Evolutionary conservation across 768 basidiomycete genomes (phyloP).

Genomic region (Mycena galericulata): DNA sequence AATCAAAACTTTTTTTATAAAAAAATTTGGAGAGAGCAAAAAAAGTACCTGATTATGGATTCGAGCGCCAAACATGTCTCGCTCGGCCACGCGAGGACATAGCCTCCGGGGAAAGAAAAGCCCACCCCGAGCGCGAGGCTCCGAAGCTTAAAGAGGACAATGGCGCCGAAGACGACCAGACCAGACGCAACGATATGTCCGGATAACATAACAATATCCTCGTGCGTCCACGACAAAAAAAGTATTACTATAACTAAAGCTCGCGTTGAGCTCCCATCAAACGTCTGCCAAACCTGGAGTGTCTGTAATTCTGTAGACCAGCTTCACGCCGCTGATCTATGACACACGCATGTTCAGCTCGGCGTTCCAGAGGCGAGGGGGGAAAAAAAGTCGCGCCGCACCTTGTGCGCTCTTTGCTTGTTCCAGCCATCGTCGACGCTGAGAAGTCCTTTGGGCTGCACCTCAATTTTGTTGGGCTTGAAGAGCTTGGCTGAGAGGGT

Average conservation of each 20-base stretch:
- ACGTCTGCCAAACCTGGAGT: slow-evolving; percentile 23
- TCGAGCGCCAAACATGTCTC: too few species aligned
- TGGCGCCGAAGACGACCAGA: too few species aligned
- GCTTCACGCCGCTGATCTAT: slow-evolving; percentile 26
- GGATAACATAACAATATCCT: too few species aligned
- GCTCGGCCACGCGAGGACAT: too few species aligned
- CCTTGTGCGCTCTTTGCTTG: slow-evolving; percentile 22
- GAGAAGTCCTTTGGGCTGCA: slow-evolving; percentile 24
- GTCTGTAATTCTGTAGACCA: slow-evolving; percentile 25
- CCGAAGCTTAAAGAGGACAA: too few species aligned
- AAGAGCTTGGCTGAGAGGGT: slow-evolving; percentile 24
- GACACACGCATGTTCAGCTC: slow-evolving; percentile 20
- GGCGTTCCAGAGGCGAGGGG: slow-evolving; percentile 12
- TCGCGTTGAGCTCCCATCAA: slow-evolving; percentile 19
- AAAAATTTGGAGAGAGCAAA: too few species aligned
- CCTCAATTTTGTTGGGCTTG: slow-evolving; percentile 22
- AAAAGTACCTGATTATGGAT: too few species aligned
- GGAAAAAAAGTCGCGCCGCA: slow-evolving; percentile 2
- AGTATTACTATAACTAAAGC: slow-evolving; percentile 29
- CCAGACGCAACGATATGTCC: too few species aligned
- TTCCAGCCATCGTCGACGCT: slow-evolving; percentile 23
- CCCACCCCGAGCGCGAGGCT: too few species aligned
- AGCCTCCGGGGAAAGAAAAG: too few species aligned
- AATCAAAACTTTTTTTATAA: too few species aligned
- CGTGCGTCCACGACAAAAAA: slow-evolving; percentile 11